A percentile compares a stretch with the other conserved stretches of the same genome.
Evolutionary conservation across 176 grass and related monocot genomes (phyloP).

Genomic region (Areca catechu): DNA sequence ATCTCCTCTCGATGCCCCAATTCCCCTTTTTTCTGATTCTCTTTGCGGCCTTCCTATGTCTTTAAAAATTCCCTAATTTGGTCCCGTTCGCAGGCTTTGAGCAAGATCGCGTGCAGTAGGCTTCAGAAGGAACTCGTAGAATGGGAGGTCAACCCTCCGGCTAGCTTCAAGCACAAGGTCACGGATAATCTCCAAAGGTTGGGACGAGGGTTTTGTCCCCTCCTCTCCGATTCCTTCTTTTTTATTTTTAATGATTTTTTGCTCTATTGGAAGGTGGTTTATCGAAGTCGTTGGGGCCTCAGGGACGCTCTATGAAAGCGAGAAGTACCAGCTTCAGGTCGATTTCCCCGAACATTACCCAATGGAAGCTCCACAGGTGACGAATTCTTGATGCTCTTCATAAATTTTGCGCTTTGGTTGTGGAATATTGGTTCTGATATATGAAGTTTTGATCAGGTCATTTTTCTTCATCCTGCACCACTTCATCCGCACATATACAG

Average conservation of each 20-base stretch:
- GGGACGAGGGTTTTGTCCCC: not conserved
- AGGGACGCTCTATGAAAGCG: slow-evolving; percentile 56
- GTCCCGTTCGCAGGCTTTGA: slow-evolving; percentile 45
- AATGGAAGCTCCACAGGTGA: slow-evolving; percentile 83
- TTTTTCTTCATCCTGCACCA: slow-evolving; percentile 78
- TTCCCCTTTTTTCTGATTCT: not conserved
- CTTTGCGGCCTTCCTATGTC: not conserved
- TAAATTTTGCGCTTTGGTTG: not conserved
- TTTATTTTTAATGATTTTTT: not conserved
- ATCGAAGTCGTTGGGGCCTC: slow-evolving; percentile 67
- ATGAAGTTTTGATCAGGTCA: slow-evolving; percentile 38
- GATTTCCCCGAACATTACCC: slow-evolving; percentile 98
- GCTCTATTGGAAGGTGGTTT: slow-evolving; percentile 47
- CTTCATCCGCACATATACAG: slow-evolving; percentile 91
- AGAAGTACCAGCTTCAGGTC: slow-evolving; percentile 76
- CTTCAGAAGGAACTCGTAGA: slow-evolving; percentile 87
- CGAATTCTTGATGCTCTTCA: not conserved
- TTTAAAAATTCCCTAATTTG: too few relatives aligned
- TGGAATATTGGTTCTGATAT: not conserved
- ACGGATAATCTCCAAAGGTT: slow-evolving; percentile 81
- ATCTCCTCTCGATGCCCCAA: not conserved
- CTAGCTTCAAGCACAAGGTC: slow-evolving; percentile 67
- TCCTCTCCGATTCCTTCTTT: too few relatives aligned
- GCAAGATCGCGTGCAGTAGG: slow-evolving; percentile 80
- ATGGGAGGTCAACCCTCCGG: slow-evolving; percentile 67